phyloP scores from a whole-genome alignment of 1,284 basidiomycete species.

The Sporisorium iseilematis-ciliati region DNA sequence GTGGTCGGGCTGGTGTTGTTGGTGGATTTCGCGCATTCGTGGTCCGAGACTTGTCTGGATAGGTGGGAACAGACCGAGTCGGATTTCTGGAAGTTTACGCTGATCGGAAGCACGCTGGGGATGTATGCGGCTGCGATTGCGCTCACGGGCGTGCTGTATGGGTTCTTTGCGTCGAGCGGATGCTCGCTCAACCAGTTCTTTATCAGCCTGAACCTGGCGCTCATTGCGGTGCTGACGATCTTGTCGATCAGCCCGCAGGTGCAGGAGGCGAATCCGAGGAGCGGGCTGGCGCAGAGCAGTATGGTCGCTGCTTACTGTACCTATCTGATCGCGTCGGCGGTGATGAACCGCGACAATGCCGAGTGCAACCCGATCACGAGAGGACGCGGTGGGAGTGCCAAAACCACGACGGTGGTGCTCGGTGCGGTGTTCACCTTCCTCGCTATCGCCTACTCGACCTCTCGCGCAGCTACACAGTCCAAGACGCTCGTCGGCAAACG shows the following conservation, averaged over 20 bases:
- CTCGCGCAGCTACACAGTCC: conserved; percentile 93
- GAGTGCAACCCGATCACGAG: conserved; percentile 88
- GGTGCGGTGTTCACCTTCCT: conserved; percentile 97
- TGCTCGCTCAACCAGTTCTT: conserved; percentile 94
- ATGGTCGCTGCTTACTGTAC: conserved; percentile 98
- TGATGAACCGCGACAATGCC: conserved; percentile 87
- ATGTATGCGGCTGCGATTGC: conserved; percentile 87
- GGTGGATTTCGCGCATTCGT: conserved; percentile 98
- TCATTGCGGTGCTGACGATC: conserved; percentile 84
- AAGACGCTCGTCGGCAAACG: conserved; percentile 85
- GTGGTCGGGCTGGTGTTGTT: conserved; percentile 93
- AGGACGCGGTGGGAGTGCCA: conserved; percentile 76
- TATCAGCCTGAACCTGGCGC: conserved; percentile 90
- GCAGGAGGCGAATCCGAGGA: conserved; percentile 93
- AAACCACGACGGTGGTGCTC: conserved; percentile 87
- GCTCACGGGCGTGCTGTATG: conserved; percentile 88
- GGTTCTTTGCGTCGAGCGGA: conserved; percentile 87
- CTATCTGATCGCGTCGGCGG: conserved; percentile 92
- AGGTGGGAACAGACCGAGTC: conserved; percentile 90
- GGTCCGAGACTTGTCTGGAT: conserved; percentile 96
- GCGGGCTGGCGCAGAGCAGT: conserved; percentile 92
- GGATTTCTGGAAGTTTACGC: conserved; percentile 94
- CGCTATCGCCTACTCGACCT: conserved; percentile 97
- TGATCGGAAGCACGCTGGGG: conserved; percentile 89
- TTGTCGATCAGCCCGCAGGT: conserved; percentile 86